Conservation (phyloP, 352 stramenopile genomes). For the Globisporangium carolinianum region DNA sequence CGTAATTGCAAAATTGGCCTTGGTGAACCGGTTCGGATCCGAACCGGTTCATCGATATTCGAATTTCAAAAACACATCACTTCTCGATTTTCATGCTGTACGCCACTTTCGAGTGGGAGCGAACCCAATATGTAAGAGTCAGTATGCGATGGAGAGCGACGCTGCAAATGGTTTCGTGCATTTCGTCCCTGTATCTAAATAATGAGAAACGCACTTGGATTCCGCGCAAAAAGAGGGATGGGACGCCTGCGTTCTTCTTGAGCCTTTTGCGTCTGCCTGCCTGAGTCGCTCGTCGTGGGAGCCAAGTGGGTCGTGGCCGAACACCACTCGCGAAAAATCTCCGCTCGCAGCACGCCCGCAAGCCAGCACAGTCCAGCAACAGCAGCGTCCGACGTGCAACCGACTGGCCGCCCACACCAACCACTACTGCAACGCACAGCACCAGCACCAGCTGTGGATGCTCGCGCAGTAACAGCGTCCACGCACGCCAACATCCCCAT, state of each 20-base stretch:
- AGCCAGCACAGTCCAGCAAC: not conserved
- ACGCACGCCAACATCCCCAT: conserved; percentile 1
- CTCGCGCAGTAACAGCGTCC: not conserved
- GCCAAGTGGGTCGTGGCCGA: conserved; percentile 6
- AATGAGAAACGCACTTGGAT: not conserved
- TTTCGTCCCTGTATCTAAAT: no score
- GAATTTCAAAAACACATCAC: conserved; percentile 2
- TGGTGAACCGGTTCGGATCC: not conserved
- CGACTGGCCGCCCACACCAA: not conserved
- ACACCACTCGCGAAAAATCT: conserved; percentile 17
- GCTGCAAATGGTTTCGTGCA: not conserved
- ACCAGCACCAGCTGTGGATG: conserved; percentile 2
- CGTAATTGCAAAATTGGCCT: no score
- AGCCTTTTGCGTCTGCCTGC: not conserved
- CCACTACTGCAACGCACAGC: not conserved
- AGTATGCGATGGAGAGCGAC: not conserved
- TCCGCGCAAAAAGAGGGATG: not conserved
- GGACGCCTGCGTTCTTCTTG: not conserved
- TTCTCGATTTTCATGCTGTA: no score
- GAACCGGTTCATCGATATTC: conserved; percentile 7
- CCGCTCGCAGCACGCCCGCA: conserved; percentile 2
- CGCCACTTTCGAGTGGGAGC: not conserved
- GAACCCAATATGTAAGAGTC: no score
- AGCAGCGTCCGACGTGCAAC: not conserved
- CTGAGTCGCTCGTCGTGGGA: conserved; percentile 2